Evolutionary conservation across 768 basidiomycete genomes (phyloP).

Genomic region (Mycena vulgaris): DNA sequence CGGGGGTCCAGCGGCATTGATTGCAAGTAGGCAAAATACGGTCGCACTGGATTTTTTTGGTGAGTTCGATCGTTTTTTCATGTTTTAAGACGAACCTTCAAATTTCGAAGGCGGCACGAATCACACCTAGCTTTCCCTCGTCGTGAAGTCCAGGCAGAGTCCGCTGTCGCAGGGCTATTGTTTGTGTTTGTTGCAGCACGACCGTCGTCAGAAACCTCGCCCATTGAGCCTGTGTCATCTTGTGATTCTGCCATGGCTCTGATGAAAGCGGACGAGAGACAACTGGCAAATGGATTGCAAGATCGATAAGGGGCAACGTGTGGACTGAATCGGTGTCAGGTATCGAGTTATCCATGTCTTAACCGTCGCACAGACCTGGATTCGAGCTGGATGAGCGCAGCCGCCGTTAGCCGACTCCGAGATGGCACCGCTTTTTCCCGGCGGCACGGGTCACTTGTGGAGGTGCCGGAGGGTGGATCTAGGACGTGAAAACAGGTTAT

Average conservation of each 20-base stretch:
- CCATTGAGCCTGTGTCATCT: slow-evolving; percentile 55
- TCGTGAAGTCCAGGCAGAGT: slow-evolving; percentile 80
- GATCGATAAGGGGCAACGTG: background rate
- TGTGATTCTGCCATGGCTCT: slow-evolving; percentile 51
- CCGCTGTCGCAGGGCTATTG: slow-evolving; percentile 69
- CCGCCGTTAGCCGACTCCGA: slow-evolving; percentile 5
- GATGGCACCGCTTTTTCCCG: slow-evolving; percentile 15
- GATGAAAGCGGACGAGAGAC: background rate
- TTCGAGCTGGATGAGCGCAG: background rate
- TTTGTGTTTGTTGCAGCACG: slow-evolving; percentile 76
- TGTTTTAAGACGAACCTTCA: slow-evolving; percentile 66
- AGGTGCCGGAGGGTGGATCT: background rate
- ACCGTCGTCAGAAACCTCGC: slow-evolving; percentile 62
- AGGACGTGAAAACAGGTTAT: background rate
- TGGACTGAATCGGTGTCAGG: background rate
- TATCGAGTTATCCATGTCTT: background rate
- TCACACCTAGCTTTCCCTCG: slow-evolving; percentile 84
- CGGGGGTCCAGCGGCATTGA: slow-evolving; percentile 76
- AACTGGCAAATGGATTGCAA: background rate
- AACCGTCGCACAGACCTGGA: slow-evolving; percentile 1
- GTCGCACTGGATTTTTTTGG: slow-evolving; percentile 66
- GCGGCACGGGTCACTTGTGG: background rate
- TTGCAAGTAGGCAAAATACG: slow-evolving; percentile 80
- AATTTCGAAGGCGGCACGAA: slow-evolving; percentile 79
- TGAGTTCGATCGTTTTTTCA: slow-evolving; percentile 22